Percentiles rank a stretch among this genome's conserved stretches.
Evolutionary conservation across 108 stramenopile genomes (phyloP).

Genomic region (Schizochytrium sp.): DNA sequence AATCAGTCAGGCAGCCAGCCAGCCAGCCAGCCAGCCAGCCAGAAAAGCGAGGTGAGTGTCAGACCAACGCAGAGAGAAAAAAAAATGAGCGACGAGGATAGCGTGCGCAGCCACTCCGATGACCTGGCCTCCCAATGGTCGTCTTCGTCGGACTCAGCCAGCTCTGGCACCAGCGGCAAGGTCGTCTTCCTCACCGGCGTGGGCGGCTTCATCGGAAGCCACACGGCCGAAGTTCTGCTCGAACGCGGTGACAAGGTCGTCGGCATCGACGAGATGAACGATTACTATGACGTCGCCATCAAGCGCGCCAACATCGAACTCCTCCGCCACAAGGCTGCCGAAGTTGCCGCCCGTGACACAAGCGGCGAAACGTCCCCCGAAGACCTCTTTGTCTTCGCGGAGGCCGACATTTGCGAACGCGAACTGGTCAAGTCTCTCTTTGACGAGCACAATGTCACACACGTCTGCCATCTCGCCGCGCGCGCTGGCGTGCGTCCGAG

Average conservation of each 20-base stretch:
- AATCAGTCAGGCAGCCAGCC: no score
- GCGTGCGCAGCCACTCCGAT: neutral
- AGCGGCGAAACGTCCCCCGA: neutral
- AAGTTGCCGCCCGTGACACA: neutral
- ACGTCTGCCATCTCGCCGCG: slow-evolving; percentile 84
- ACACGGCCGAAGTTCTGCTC: slow-evolving; percentile 68
- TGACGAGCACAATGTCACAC: slow-evolving; percentile 59
- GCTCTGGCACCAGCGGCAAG: slow-evolving; percentile 17
- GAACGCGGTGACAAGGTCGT: slow-evolving; percentile 84
- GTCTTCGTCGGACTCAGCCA: neutral
- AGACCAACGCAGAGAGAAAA: no score
- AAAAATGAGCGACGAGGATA: neutral
- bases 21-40: no score
- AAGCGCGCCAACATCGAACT: slow-evolving; percentile 75
- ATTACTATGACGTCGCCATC: slow-evolving; percentile 84
- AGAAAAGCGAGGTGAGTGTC: no score
- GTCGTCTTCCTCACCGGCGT: slow-evolving; percentile 90
- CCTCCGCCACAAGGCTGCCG: slow-evolving; percentile 22
- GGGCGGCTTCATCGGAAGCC: slow-evolving; percentile 89
- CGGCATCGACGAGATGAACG: slow-evolving; percentile 95
- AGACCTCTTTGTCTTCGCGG: slow-evolving; percentile 39
- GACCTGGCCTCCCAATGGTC: neutral
- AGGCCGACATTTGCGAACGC: slow-evolving; percentile 86
- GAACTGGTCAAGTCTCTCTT: slow-evolving; percentile 69
- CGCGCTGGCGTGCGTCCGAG: slow-evolving; percentile 81